phyloP scores from a whole-genome alignment of 768 basidiomycete genomes.

The Tulasnella sp. region DNA sequence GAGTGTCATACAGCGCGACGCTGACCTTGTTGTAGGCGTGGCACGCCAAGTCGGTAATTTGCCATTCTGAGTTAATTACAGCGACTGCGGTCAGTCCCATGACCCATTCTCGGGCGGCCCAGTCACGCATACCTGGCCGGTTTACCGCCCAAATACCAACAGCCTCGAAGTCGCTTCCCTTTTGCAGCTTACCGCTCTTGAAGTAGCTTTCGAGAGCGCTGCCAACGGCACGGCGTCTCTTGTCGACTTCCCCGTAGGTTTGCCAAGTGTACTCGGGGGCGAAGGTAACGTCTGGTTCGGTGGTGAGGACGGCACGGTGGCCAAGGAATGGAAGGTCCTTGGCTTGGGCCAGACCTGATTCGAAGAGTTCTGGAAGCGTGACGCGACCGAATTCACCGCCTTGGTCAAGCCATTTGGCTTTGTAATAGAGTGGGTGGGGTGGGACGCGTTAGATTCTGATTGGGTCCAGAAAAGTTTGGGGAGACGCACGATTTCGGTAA shows the following conservation, averaged over 20 bases:
- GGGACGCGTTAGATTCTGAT: too few relatives aligned
- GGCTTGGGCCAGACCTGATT: slow-evolving; percentile 53
- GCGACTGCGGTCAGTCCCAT: too few relatives aligned
- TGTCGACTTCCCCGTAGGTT: slow-evolving; percentile 70
- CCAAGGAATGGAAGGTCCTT: slow-evolving; percentile 61
- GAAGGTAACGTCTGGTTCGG: slow-evolving; percentile 58
- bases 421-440: too few relatives aligned
- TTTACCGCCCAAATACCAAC: slow-evolving; percentile 85
- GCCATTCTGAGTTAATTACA: slow-evolving; percentile 69
- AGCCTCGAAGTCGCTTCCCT: slow-evolving; percentile 47
- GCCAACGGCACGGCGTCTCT: slow-evolving; percentile 66
- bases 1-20: slow-evolving; percentile 89
- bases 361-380: slow-evolving; percentile 55
- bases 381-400: slow-evolving; percentile 21
- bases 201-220: slow-evolving; percentile 70
- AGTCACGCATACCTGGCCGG: slow-evolving; percentile 55
- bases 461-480: background rate
- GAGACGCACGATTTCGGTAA: slow-evolving; percentile 26
- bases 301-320: slow-evolving; percentile 60
- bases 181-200: slow-evolving; percentile 56
- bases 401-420: slow-evolving; percentile 30
- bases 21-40: slow-evolving; percentile 78
- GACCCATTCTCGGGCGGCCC: too few relatives aligned
- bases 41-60: slow-evolving; percentile 77
- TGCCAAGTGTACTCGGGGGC: slow-evolving; percentile 70